These are phyloP conservation scores for Saccharomyces mikatae DNA, from an alignment of 805 yeast genomes.

Conservation along the genomic window DNA sequence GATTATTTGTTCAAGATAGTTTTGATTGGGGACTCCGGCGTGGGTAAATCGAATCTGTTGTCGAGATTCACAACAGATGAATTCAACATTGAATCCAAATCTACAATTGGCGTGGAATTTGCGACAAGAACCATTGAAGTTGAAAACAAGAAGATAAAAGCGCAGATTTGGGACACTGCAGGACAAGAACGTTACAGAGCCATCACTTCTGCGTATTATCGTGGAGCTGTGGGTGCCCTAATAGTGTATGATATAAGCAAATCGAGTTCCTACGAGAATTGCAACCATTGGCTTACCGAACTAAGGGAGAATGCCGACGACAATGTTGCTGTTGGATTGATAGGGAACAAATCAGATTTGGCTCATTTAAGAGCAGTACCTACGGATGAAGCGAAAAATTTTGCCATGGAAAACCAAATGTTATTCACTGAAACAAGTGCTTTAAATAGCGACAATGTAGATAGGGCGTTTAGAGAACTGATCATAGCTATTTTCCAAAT, in stretches of 20 bases:
- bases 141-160: slow-evolving; percentile 76
- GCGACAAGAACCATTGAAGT: slow-evolving; percentile 91
- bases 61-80: slow-evolving; percentile 94
- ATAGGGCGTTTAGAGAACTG: slow-evolving; percentile 85
- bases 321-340: slow-evolving; percentile 87
- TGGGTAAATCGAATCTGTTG: slow-evolving; percentile 88
- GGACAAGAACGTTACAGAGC: slow-evolving; percentile 99
- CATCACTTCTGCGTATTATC: slow-evolving; percentile 90
- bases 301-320: slow-evolving; percentile 88
- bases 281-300: slow-evolving; percentile 84
- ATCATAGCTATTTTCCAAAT: slow-evolving; percentile 89
- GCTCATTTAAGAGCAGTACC: slow-evolving; percentile 93
- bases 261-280: slow-evolving; percentile 76
- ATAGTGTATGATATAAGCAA: slow-evolving; percentile 93
- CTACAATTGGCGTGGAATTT: slow-evolving; percentile 96
- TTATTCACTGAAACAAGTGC: slow-evolving; percentile 96
- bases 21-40: slow-evolving; percentile 94
- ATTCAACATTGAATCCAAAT: slow-evolving; percentile 86
- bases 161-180: slow-evolving; percentile 98
- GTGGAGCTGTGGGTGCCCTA: slow-evolving; percentile 97
- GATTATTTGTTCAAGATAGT: slow-evolving; percentile 91
- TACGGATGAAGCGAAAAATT: slow-evolving; percentile 92
- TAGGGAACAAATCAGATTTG: slow-evolving; percentile 86
- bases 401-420: slow-evolving; percentile 85
- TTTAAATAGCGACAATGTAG: slow-evolving; percentile 88